Conservation (phyloP, 345 rosid species). For the Dovyalis caffra region DNA sequence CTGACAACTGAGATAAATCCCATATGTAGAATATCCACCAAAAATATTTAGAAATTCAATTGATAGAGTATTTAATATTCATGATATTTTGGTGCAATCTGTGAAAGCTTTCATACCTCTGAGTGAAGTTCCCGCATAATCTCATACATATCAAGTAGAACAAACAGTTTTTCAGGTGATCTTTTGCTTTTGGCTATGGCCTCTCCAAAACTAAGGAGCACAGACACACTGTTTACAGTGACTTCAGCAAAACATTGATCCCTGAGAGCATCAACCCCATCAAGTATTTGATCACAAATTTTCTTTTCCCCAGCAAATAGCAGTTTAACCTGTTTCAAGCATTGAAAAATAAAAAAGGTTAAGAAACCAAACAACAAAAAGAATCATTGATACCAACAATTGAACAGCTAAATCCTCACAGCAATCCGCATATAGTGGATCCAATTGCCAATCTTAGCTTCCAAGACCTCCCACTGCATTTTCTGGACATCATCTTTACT, state of each 20-base stretch:
- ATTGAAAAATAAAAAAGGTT: constrained; percentile 5
- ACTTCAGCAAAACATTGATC: constrained; percentile 92
- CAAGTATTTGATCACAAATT: constrained; percentile 81
- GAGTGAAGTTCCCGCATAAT: constrained; percentile 92
- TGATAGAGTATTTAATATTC: neutral
- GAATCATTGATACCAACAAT: neutral
- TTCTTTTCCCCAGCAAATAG: constrained; percentile 87
- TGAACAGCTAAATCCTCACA: constrained; percentile 40
- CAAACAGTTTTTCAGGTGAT: constrained; percentile 92
- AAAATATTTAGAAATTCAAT: neutral
- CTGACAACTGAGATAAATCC: neutral
- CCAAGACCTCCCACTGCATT: constrained; percentile 99
- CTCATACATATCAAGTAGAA: constrained; percentile 94
- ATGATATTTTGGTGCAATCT: neutral
- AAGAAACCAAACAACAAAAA: neutral
- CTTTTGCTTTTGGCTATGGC: constrained; percentile 97
- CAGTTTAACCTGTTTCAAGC: constrained; percentile 72
- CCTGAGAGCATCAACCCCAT: constrained; percentile 64
- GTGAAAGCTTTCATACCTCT: constrained; percentile 55
- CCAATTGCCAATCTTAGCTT: constrained; percentile 97
- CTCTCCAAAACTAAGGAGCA: constrained; percentile 94
- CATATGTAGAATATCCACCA: neutral
- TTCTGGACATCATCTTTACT: constrained; percentile 95
- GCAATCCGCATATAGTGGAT: constrained; percentile 94
- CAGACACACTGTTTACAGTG: constrained; percentile 67